These are phyloP conservation scores for Sporothrix globosa DNA, from an alignment of 2,329 filamentous ascomycete genomes.

Conservation along the genomic window DNA sequence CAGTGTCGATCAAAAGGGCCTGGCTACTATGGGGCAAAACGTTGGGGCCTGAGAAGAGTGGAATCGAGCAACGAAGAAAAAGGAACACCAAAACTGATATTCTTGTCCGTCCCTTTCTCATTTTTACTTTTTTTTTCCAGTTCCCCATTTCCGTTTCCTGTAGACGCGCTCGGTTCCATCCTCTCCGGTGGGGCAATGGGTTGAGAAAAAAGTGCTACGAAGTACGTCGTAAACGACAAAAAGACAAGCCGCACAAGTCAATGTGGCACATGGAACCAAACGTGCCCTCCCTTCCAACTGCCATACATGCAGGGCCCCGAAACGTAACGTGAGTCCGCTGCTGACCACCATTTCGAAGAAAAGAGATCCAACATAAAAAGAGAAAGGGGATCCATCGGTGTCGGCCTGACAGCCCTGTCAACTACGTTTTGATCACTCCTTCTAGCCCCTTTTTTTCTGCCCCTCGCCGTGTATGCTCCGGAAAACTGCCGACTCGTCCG, in stretches of 20 bases:
- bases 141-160: constrained; percentile 30
- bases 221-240: background rate
- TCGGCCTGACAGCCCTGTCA: constrained; percentile 14
- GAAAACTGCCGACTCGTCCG: constrained; percentile 28
- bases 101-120: background rate
- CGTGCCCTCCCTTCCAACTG: background rate
- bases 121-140: constrained; percentile 15
- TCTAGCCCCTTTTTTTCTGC: constrained; percentile 13
- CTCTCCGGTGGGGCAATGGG: background rate
- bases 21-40: background rate
- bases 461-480: constrained; percentile 19
- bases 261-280: constrained; percentile 6
- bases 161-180: constrained; percentile 22
- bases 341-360: constrained; percentile 16
- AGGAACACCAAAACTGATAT: background rate
- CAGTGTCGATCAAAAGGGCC: constrained; percentile 26
- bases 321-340: constrained; percentile 2
- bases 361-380: background rate
- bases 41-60: constrained; percentile 6
- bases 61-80: background rate
- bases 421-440: background rate
- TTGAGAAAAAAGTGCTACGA: background rate
- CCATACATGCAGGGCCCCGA: background rate
- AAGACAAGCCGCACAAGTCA: background rate
- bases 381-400: background rate